Evolutionary conservation across 441 rosid genomes (phyloP).

Genomic region (Erodium chrysanthum): DNA sequence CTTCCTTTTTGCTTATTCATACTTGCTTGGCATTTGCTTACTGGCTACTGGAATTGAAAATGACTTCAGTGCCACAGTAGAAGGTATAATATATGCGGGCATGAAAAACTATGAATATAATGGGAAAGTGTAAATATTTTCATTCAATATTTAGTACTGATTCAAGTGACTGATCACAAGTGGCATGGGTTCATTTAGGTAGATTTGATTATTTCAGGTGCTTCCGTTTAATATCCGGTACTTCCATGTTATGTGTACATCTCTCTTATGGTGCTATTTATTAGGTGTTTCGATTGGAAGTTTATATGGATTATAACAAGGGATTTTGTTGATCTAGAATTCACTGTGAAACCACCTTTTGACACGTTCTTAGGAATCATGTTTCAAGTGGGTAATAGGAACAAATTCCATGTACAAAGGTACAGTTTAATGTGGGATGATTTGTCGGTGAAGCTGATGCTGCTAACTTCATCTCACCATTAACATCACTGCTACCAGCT

Average conservation of each 20-base stretch:
- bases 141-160: no score
- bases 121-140: no score
- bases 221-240: no score
- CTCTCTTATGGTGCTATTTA: no score
- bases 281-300: not conserved
- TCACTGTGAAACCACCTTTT: not conserved
- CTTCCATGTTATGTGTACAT: no score
- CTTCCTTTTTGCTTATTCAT: not conserved
- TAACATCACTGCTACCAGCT: not conserved
- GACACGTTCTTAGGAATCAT: not conserved
- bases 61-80: not conserved
- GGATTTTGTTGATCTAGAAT: not conserved
- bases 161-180: no score
- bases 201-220: no score
- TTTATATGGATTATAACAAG: no score
- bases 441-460: not conserved
- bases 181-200: no score
- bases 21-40: not conserved
- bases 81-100: not conserved
- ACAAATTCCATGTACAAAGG: not conserved
- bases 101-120: not conserved
- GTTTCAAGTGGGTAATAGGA: not conserved
- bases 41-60: not conserved
- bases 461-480: not conserved
- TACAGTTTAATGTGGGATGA: not conserved